phyloP scores from a whole-genome alignment of 768 basidiomycete species.

The Mycena kentingensis region DNA sequence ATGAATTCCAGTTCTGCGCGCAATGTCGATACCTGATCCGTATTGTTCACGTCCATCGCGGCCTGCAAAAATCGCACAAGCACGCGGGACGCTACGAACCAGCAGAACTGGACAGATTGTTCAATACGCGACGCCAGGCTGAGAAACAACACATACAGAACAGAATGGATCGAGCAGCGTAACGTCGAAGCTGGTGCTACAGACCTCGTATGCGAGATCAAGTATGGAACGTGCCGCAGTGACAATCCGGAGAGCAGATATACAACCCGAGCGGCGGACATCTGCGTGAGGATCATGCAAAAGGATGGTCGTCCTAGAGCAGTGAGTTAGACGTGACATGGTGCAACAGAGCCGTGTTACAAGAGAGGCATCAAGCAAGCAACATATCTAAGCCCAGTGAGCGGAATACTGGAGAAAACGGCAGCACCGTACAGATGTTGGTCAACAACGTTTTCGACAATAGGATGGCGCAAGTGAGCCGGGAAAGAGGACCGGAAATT shows the following conservation, averaged over 20 bases:
- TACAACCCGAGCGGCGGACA: slow-evolving; percentile 56
- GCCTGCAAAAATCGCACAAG: slow-evolving; percentile 67
- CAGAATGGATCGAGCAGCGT: slow-evolving; percentile 71
- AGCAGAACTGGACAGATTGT: slow-evolving; percentile 51
- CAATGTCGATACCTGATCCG: slow-evolving; percentile 59
- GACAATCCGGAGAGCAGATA: slow-evolving; percentile 69
- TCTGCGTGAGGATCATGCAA: slow-evolving; percentile 79
- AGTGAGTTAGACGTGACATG: slow-evolving; percentile 5
- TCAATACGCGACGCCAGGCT: background rate
- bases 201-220: slow-evolving; percentile 65
- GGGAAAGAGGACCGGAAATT: slow-evolving; percentile 65
- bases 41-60: slow-evolving; percentile 56
- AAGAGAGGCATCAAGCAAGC: slow-evolving; percentile 47
- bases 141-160: slow-evolving; percentile 46
- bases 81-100: slow-evolving; percentile 69
- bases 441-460: slow-evolving; percentile 58
- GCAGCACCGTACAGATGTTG: slow-evolving; percentile 52
- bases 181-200: slow-evolving; percentile 73
- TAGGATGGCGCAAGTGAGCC: slow-evolving; percentile 54
- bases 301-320: slow-evolving; percentile 61
- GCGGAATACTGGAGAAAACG: slow-evolving; percentile 13
- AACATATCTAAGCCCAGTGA: slow-evolving; percentile 22
- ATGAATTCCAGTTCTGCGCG: slow-evolving; percentile 68
- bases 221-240: slow-evolving; percentile 66
- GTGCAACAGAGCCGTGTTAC: slow-evolving; percentile 27